Evolutionary conservation across 2,329 filamentous ascomycete species (phyloP).

Genomic region (Microdochium nivale): DNA sequence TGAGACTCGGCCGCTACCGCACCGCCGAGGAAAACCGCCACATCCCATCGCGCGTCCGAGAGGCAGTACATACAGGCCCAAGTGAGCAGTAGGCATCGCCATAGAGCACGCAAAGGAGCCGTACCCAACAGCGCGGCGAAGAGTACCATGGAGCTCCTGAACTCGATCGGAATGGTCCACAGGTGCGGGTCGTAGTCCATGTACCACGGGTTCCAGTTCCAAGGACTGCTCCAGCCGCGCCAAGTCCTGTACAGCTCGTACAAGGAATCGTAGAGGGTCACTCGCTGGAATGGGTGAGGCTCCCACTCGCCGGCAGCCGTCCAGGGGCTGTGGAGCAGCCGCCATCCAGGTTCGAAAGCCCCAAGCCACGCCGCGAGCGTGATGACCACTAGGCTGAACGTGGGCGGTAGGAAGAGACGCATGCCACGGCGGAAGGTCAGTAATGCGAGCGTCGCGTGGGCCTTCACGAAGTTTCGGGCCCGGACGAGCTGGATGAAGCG

Average conservation of each 20-base stretch:
- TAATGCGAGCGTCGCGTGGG: constrained; percentile 32
- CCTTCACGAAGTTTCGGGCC: constrained; percentile 19
- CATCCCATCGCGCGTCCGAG: constrained; percentile 42
- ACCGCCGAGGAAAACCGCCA: constrained; percentile 45
- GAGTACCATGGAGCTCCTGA: constrained; percentile 47
- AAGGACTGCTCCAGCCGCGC: constrained; percentile 41
- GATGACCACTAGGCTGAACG: constrained; percentile 40
- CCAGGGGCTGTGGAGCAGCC: constrained; percentile 30
- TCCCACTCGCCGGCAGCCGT: constrained; percentile 41
- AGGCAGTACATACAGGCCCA: constrained; percentile 35
- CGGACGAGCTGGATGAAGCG: constrained; percentile 37
- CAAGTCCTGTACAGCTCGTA: constrained; percentile 37
- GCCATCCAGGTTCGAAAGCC: constrained; percentile 37
- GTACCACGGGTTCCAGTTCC: constrained; percentile 40
- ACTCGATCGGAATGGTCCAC: constrained; percentile 57
- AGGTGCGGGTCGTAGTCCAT: constrained; percentile 49
- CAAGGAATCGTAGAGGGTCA: constrained; percentile 29
- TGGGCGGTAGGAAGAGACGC: constrained; percentile 42
- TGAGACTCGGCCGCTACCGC: constrained; percentile 48
- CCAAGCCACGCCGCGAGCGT: constrained; percentile 34
- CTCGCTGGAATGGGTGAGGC: constrained; percentile 31
- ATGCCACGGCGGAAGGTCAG: constrained; percentile 43
- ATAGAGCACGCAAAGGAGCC: constrained; percentile 31
- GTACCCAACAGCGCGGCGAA: constrained; percentile 44
- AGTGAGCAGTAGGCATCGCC: constrained; percentile 33